These are phyloP conservation scores for Metschnikowia gelsemii DNA, from an alignment of 805 yeast species.

Conservation along the genomic window DNA sequence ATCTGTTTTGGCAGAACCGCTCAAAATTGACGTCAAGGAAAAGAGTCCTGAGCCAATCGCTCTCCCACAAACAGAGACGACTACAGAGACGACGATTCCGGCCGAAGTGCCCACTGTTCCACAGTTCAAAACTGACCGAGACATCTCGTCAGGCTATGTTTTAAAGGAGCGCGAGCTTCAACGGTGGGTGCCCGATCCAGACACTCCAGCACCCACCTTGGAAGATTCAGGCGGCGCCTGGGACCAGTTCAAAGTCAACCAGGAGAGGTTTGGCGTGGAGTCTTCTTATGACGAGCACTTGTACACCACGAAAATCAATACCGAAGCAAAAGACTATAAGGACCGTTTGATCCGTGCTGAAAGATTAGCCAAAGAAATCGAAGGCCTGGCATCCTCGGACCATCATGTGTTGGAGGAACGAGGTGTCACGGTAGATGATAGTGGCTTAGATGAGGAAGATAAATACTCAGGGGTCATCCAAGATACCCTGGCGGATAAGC, in stretches of 20 bases:
- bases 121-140: slow-evolving; percentile 78
- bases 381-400: slow-evolving; percentile 61
- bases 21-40: slow-evolving; percentile 5
- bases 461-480: slow-evolving; percentile 77
- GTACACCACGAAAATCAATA: slow-evolving; percentile 78
- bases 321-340: slow-evolving; percentile 67
- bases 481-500: slow-evolving; percentile 47
- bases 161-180: slow-evolving; percentile 70
- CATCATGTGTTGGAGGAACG: slow-evolving; percentile 90
- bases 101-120: slow-evolving; percentile 1
- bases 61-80: slow-evolving; percentile 6
- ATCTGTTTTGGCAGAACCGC: slow-evolving; percentile 31
- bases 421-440: slow-evolving; percentile 72
- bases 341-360: slow-evolving; percentile 70
- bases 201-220: slow-evolving; percentile 32
- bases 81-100: slow-evolving; percentile 11
- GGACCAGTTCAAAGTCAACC: slow-evolving; percentile 96
- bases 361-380: slow-evolving; percentile 79
- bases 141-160: slow-evolving; percentile 56
- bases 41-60: slow-evolving; percentile 10
- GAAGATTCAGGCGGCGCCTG: slow-evolving; percentile 47
- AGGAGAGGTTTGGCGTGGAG: slow-evolving; percentile 82
- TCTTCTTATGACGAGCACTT: slow-evolving; percentile 81
- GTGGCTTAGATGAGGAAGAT: slow-evolving; percentile 93
- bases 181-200: slow-evolving; percentile 77